A percentile compares a stretch with the other conserved stretches of the same genome.
phyloP scores from a whole-genome alignment of 2,329 filamentous ascomycete genomes.

The Mycosphaerelloides madeirae region DNA sequence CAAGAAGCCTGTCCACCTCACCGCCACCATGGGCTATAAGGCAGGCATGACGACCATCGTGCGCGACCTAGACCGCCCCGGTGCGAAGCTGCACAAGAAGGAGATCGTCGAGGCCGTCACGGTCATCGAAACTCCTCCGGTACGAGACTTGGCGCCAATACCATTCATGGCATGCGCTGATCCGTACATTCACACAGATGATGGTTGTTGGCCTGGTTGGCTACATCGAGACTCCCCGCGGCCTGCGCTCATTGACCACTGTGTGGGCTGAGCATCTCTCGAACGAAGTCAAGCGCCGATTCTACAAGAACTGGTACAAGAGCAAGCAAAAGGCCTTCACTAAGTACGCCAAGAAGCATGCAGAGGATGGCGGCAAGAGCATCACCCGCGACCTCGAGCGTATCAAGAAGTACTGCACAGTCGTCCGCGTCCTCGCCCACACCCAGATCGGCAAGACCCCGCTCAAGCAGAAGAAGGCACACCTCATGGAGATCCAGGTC shows the following conservation, averaged over 20 bases:
- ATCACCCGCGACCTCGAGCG: constrained; percentile 97
- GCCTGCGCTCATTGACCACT: constrained; percentile 97
- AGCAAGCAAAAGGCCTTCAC: constrained; percentile 99
- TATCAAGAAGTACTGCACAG: constrained; percentile 99
- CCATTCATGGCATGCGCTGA: constrained; percentile 63
- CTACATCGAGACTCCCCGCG: constrained; percentile 99
- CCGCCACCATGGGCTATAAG: constrained; percentile 96
- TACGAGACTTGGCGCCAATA: constrained; percentile 45
- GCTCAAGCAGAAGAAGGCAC: constrained; percentile 99
- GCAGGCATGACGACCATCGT: constrained; percentile 99
- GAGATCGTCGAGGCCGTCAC: constrained; percentile 85
- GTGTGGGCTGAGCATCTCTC: constrained; percentile 99
- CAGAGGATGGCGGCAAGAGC: constrained; percentile 81
- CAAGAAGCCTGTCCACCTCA: constrained; percentile 99
- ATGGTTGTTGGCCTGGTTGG: constrained; percentile 99
- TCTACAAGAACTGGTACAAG: constrained; percentile 99
- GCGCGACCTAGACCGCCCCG: constrained; percentile 96
- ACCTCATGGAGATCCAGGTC: constrained; percentile 99
- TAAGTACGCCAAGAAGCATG: constrained; percentile 99
- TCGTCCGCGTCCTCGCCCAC: constrained; percentile 98
- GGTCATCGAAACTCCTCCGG: constrained; percentile 89
- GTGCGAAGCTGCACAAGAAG: constrained; percentile 99
- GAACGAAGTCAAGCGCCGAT: constrained; percentile 98
- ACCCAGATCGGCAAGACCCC: constrained; percentile 99
- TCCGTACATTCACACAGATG: constrained; percentile 62